Conservation (phyloP, 352 stramenopile genomes). For the Phytopythium boreale region DNA sequence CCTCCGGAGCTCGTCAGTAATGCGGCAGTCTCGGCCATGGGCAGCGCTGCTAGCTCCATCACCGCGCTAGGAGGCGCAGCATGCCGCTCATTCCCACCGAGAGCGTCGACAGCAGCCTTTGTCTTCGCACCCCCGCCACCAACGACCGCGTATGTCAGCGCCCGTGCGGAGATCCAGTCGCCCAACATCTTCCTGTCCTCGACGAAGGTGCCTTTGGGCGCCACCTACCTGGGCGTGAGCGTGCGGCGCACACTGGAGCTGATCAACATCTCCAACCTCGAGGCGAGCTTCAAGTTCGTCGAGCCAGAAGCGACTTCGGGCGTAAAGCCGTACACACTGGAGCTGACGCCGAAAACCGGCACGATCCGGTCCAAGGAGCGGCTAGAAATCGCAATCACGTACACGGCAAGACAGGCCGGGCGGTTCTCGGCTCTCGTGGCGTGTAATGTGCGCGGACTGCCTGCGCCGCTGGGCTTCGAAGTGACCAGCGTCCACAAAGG, state of each 20-base stretch:
- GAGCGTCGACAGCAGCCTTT: background rate
- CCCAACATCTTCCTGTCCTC: constrained; percentile 71
- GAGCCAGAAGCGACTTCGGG: constrained; percentile 41
- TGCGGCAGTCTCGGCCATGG: background rate
- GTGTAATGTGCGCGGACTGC: constrained; percentile 58
- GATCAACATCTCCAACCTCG: constrained; percentile 81
- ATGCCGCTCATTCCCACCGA: background rate
- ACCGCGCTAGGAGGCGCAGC: background rate
- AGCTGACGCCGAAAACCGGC: constrained; percentile 42
- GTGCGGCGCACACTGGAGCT: constrained; percentile 47
- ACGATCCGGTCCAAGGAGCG: constrained; percentile 63
- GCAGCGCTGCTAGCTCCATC: background rate
- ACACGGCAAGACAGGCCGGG: constrained; percentile 55
- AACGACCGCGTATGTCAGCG: constrained; percentile 28
- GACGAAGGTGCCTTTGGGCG: constrained; percentile 41
- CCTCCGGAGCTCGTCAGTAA: background rate
- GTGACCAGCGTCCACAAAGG: constrained; percentile 67
- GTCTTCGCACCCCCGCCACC: background rate
- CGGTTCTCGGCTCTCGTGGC: constrained; percentile 53
- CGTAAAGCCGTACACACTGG: constrained; percentile 36
- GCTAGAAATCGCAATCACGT: constrained; percentile 39
- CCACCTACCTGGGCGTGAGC: constrained; percentile 63
- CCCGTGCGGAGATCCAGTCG: constrained; percentile 70
- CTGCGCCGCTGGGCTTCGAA: constrained; percentile 58
- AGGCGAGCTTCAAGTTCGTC: constrained; percentile 70